Evolutionary conservation across 176 grass and related monocot species (phyloP).

Genomic region (Areca catechu): DNA sequence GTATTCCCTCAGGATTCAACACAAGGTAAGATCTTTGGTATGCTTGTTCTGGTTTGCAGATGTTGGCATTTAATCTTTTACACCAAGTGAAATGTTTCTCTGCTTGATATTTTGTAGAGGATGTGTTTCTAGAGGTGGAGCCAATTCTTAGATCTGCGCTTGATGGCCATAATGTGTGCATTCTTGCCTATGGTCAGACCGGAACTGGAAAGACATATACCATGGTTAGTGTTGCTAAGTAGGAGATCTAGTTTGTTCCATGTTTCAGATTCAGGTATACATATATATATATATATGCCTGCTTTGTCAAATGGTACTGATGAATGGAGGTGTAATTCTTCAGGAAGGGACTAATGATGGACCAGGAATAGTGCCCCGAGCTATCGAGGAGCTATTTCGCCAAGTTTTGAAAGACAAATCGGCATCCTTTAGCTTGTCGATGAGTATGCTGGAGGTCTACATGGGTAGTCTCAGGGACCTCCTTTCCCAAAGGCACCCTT

Average conservation of each 20-base stretch:
- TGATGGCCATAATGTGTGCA: conserved; percentile 75
- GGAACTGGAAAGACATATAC: conserved; percentile 81
- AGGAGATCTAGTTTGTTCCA: too few relatives aligned
- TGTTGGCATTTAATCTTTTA: too few relatives aligned
- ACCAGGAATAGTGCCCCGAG: conserved; percentile 53
- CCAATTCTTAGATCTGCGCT: conserved; percentile 72
- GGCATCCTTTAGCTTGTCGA: conserved; percentile 49
- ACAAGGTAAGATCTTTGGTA: conserved; percentile 42
- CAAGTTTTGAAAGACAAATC: conserved; percentile 58
- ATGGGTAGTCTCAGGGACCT: conserved; percentile 79
- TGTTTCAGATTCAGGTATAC: background rate
- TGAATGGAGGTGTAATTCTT: conserved; percentile 12
- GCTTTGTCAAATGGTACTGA: conserved; percentile 4
- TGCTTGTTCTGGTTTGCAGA: too few relatives aligned
- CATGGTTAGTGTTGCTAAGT: conserved; percentile 36
- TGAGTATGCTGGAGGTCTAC: conserved; percentile 94
- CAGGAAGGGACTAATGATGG: conserved; percentile 74
- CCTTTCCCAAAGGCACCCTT: conserved; percentile 57
- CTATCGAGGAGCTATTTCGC: conserved; percentile 64
- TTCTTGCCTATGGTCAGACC: conserved; percentile 73
- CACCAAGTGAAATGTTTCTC: background rate
- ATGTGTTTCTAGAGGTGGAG: conserved; percentile 63
- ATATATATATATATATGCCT: conserved; percentile 15
- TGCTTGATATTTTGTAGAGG: conserved; percentile 30
- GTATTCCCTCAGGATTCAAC: conserved; percentile 60